Conservation (phyloP, 2,329 filamentous ascomycete species). For the Calonectria pseudoreteaudii region DNA sequence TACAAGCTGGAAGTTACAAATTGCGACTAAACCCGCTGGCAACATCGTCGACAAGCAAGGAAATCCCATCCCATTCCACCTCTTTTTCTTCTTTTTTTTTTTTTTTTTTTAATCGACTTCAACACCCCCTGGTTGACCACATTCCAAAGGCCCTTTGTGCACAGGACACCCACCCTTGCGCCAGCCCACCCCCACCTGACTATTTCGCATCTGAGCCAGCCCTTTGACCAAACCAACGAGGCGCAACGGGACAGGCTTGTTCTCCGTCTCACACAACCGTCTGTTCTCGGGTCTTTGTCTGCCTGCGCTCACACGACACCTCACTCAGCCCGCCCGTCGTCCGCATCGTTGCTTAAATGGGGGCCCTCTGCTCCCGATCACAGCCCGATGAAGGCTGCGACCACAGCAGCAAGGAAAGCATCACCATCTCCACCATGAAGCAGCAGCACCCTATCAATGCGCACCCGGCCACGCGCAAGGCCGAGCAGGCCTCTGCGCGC, state of each 20-base stretch:
- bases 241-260: neutral
- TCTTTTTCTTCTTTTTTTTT: too few species aligned
- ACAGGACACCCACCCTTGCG: neutral
- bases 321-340: neutral
- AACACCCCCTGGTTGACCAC: neutral
- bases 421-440: conserved; percentile 17
- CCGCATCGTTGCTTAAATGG: conserved; percentile 35
- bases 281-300: neutral
- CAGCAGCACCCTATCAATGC: neutral
- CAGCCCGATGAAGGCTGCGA: conserved; percentile 14
- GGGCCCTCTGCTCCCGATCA: conserved; percentile 43
- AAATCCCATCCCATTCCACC: neutral
- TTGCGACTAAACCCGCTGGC: neutral
- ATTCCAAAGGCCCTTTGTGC: neutral
- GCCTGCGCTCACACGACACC: neutral
- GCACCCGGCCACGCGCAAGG: conserved; percentile 14
- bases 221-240: neutral
- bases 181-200: neutral
- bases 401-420: conserved; percentile 17
- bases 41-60: neutral
- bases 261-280: neutral
- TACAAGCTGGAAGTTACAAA: neutral
- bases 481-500: conserved; percentile 38
- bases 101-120: neutral
- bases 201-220: neutral